phyloP scores from a whole-genome alignment of 148 eudicot species.

The Arctostaphylos glauca region DNA sequence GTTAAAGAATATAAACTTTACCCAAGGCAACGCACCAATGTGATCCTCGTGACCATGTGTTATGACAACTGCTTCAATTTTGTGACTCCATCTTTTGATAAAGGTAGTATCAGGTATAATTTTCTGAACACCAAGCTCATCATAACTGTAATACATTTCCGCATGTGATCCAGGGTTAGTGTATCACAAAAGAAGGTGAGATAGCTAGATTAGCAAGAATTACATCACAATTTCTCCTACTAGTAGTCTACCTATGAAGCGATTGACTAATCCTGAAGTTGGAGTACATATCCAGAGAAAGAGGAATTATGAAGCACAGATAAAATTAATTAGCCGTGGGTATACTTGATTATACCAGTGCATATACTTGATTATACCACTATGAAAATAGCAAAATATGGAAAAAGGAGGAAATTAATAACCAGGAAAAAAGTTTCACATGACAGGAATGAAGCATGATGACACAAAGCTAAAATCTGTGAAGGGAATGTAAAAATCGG shows the following conservation, averaged over 20 bases:
- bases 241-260: too few species aligned
- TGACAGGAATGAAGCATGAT: background rate
- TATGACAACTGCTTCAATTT: constrained; percentile 95
- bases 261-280: background rate
- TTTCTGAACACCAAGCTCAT: constrained; percentile 95
- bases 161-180: constrained; percentile 11
- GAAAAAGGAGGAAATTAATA: background rate
- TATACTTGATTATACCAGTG: too few species aligned
- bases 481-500: background rate
- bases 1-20: constrained; percentile 59
- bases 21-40: constrained; percentile 99
- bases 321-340: background rate
- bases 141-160: constrained; percentile 50
- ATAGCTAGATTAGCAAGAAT: constrained; percentile 5
- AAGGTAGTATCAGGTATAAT: constrained; percentile 92
- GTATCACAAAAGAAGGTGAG: background rate
- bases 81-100: constrained; percentile 93
- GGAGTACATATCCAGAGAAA: background rate
- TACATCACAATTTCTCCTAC: background rate
- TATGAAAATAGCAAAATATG: background rate
- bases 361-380: background rate
- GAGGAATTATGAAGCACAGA: background rate
- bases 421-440: background rate
- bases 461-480: constrained; percentile 11
- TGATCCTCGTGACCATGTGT: constrained; percentile 99